Conservation (phyloP, 1,284 basidiomycete genomes). For the Earliella scabrosa region DNA sequence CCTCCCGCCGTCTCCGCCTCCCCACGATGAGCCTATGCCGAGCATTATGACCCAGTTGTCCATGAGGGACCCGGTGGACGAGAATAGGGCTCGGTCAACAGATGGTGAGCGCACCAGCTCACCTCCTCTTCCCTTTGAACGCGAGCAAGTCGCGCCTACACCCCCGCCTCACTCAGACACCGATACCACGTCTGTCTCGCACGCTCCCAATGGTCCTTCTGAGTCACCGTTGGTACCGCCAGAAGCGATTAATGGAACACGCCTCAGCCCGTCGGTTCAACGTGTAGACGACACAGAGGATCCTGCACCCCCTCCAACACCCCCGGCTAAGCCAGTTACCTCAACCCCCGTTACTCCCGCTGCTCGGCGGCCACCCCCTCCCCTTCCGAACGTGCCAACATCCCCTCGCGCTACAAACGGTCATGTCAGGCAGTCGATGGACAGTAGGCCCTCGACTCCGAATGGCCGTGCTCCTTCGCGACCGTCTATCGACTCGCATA, state of each 20-base stretch:
- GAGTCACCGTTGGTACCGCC: not conserved
- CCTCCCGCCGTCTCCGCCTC: slow-evolving; percentile 31
- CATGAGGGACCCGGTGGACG: slow-evolving; percentile 26
- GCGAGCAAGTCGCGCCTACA: slow-evolving; percentile 7
- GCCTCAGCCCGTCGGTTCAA: not conserved
- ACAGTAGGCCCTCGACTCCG: slow-evolving; percentile 21
- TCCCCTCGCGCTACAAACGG: slow-evolving; percentile 23
- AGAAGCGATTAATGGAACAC: not conserved
- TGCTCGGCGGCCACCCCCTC: slow-evolving; percentile 26
- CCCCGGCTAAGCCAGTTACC: slow-evolving; percentile 30
- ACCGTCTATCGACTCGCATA: slow-evolving; percentile 38
- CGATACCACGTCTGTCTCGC: not conserved
- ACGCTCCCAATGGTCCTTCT: slow-evolving; percentile 1
- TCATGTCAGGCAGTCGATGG: slow-evolving; percentile 10
- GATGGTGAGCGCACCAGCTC: slow-evolving; percentile 14
- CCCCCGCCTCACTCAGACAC: slow-evolving; percentile 2
- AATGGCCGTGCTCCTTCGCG: slow-evolving; percentile 31
- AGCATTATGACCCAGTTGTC: slow-evolving; percentile 17
- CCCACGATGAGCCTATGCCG: slow-evolving; percentile 27
- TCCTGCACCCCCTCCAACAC: slow-evolving; percentile 27
- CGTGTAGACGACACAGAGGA: slow-evolving; percentile 8
- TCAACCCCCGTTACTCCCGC: slow-evolving; percentile 24
- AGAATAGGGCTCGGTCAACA: slow-evolving; percentile 21
- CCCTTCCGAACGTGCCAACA: slow-evolving; percentile 13
- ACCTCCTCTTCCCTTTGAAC: not conserved